Evolutionary conservation across 2,329 filamentous ascomycete species (phyloP), one percentile per base, ranked within the genome.

Genomic region (Eutypella sp.): DNA sequence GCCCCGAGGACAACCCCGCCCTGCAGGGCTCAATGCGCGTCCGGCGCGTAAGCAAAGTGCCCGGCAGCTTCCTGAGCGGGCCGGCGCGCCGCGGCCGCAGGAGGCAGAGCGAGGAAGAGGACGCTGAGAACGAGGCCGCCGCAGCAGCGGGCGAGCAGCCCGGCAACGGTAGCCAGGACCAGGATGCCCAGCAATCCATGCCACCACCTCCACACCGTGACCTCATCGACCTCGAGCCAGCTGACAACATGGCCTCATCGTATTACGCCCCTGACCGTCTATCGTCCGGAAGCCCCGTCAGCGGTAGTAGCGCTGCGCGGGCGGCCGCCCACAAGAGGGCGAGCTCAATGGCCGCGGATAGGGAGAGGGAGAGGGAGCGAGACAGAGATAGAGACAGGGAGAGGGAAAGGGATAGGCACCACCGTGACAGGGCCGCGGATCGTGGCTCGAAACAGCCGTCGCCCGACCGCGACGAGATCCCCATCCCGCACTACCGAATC

Each of bases 31-130:
- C 88, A 0, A 80, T 90, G 74, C 79, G 89, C 5, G 73, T 91
- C 47, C 92, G 91, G 67, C 76, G 87, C 49, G 79, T 89, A 13
- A 85, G 84, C 15, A 87, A 88, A 64, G 74, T 85, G 7, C 80
- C 85, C 2, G 89, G 88, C 1, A 85, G 81, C 48, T 91, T 92
- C 54, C 71, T 93, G 19, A 89, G 87, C 55, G 88, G 87, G 1
- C 89, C 89, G 23, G 87, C 89, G 18, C 79, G 89, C 45, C 76
- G 89, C 54, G 89, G 87, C 22, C 78, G 86, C 50, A 75, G 83
- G 52, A 72, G 81, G 47, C 77, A 75, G 57, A 87, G 83, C 56
- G 83, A 86, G 51, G 84, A 88, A 51, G n/a, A n/a, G n/a, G 82
- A 85, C 33, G 78, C 62, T 5, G 76, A 76, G 45, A 60, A 60